These are phyloP conservation scores for Botrytis porri DNA, from an alignment of 2,329 filamentous ascomycete species.

Conservation along the genomic window DNA sequence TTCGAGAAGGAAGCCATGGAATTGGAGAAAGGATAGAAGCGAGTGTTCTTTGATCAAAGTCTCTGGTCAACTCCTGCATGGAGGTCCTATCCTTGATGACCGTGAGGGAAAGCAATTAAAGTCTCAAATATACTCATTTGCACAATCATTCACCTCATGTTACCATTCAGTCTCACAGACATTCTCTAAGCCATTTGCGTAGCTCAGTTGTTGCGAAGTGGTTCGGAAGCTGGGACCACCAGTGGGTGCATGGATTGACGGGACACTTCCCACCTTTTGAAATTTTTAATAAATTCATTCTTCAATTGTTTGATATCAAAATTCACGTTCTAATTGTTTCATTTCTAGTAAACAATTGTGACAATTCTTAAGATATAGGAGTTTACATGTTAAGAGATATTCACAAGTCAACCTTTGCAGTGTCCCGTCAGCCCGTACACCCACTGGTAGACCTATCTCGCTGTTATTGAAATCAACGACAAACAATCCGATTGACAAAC, in stretches of 20 bases:
- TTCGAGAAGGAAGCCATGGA: not conserved
- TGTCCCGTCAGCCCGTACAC: too few relatives aligned
- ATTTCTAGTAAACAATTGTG: too few relatives aligned
- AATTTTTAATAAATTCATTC: too few relatives aligned
- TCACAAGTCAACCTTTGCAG: too few relatives aligned
- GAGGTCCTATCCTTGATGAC: not conserved
- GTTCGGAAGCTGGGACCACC: not conserved
- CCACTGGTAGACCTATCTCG: too few relatives aligned
- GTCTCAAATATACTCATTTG: not conserved
- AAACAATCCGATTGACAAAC: not conserved
- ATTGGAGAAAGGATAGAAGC: not conserved
- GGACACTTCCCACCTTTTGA: too few relatives aligned
- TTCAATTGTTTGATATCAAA: too few relatives aligned
- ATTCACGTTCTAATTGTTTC: too few relatives aligned
- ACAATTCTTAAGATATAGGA: too few relatives aligned
- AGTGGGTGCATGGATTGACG: too few relatives aligned
- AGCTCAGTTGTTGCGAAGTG: not conserved
- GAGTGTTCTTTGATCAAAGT: not conserved
- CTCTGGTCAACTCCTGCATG: not conserved
- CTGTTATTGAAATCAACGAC: not conserved
- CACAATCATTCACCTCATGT: not conserved
- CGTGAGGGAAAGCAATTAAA: not conserved
- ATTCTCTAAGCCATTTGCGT: not conserved
- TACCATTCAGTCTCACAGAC: not conserved
- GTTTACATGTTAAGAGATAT: too few relatives aligned